Percentiles rank a stretch among this genome's conserved stretches.
phyloP scores from a whole-genome alignment of 169 alveolate species.

The Hepatocystis sp. region DNA sequence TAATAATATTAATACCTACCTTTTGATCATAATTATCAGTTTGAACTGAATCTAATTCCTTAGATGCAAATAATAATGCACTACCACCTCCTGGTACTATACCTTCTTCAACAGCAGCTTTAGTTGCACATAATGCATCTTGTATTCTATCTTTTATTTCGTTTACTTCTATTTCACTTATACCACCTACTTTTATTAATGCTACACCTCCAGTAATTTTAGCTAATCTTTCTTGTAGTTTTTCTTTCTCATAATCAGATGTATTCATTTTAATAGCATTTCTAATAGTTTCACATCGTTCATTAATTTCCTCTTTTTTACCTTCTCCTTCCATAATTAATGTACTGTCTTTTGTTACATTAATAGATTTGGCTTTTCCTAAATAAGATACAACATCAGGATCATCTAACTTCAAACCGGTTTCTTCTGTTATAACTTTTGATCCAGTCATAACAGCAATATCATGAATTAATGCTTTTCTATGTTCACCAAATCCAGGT shows the following conservation, averaged over 20 bases:
- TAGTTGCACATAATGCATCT: conserved; percentile 99
- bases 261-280: conserved; percentile 91
- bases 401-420: conserved; percentile 89
- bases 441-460: conserved; percentile 98
- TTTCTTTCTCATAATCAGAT: conserved; percentile 95
- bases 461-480: conserved; percentile 96
- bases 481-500: conserved; percentile 98
- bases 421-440: conserved; percentile 93
- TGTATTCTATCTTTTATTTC: conserved; percentile 98
- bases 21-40: conserved; percentile 93
- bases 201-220: conserved; percentile 99
- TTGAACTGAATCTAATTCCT: conserved; percentile 82
- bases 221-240: conserved; percentile 98
- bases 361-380: conserved; percentile 96
- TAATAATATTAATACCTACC: conserved; percentile 96
- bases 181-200: conserved; percentile 98
- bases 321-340: conserved; percentile 98
- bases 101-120: conserved; percentile 99
- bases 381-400: conserved; percentile 85
- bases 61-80: conserved; percentile 95
- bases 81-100: conserved; percentile 99
- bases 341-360: conserved; percentile 98
- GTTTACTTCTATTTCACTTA: conserved; percentile 97
- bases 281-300: conserved; percentile 94
- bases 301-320: conserved; percentile 90